A percentile compares a stretch with the other conserved stretches of the same genome.
phyloP scores from a whole-genome alignment of 495 filamentous ascomycete species.

The Lasiosphaeria hispida region DNA sequence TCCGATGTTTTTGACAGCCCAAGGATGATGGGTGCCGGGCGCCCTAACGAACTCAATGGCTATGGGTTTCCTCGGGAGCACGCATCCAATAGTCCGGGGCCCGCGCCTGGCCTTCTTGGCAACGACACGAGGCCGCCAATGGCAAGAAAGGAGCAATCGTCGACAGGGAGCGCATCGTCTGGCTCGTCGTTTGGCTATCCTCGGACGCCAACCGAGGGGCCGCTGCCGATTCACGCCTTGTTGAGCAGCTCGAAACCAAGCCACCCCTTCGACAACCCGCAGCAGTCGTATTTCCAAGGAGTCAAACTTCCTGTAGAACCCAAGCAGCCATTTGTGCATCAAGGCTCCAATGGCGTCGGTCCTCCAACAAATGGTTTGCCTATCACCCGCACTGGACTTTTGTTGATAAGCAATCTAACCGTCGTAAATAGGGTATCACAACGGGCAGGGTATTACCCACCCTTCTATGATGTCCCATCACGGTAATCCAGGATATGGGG shows the following conservation, averaged over 20 bases:
- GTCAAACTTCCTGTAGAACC: slow-evolving; percentile 12
- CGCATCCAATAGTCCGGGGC: slow-evolving; percentile 18
- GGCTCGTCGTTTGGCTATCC: slow-evolving; percentile 29
- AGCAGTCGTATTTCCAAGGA: slow-evolving; percentile 9
- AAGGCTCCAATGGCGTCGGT: slow-evolving; percentile 12
- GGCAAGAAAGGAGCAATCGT: slow-evolving; percentile 41
- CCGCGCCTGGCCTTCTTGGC: slow-evolving; percentile 11
- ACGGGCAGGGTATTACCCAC: slow-evolving; percentile 12
- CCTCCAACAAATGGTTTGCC: slow-evolving; percentile 24
- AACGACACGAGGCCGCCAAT: slow-evolving; percentile 26
- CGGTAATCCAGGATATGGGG: background rate
- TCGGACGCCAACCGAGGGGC: slow-evolving; percentile 42
- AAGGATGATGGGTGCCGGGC: slow-evolving; percentile 10
- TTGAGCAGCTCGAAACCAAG: slow-evolving; percentile 36
- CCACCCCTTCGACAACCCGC: slow-evolving; percentile 21
- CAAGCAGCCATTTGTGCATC: slow-evolving; percentile 13
- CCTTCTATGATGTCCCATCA: background rate
- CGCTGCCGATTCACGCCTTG: slow-evolving; percentile 47
- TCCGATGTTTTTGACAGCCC: slow-evolving; percentile 35
- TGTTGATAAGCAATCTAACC: slow-evolving; percentile 12
- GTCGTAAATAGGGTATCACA: slow-evolving; percentile 23
- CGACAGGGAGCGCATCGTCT: slow-evolving; percentile 35
- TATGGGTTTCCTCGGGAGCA: slow-evolving; percentile 18
- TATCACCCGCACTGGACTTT: background rate
- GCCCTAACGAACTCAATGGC: slow-evolving; percentile 21